Evolutionary conservation across 1,284 basidiomycete species (phyloP), one percentile per base, ranked within the genome.

Genomic region (Rhodotorula sp.): DNA sequence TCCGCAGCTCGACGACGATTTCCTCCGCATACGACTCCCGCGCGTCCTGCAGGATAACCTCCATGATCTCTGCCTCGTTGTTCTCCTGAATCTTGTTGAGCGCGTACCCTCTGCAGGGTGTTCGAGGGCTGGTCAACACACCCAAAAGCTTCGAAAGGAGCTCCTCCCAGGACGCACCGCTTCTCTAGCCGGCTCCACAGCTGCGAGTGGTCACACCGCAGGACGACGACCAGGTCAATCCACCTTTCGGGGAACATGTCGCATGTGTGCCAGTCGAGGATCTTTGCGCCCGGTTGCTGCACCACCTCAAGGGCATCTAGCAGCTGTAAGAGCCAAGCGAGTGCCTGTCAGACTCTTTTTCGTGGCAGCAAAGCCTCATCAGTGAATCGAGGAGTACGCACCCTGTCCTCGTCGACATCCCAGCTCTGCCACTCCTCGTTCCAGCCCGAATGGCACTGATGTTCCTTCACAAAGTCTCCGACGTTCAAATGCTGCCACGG

Each of bases 41-140:
- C 4, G 95, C 94, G 80, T 99, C 95, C 55, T 92, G 90, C 15
- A 90, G 82, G 32, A 96, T 89, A 47, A 94, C 88, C 78, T 92
- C 86, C 94, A 99, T 97, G 79, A 99, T 99, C 82, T 99, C 95
- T 15, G 94, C 94, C 76, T 94, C 89, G 81, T 99, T 95, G 80
- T 99, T 99, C 81, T 99, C 96, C 79, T 94, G 90, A 17, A 99
- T 92, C 82, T 99, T 99, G 79, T 92, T 91, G 57, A 93, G 81
- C 1, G 90, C 83, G 79, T 99, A 99, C 19, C 87, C 86, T 74
- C 95, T 97, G 79, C 15, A 8, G n/a, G 7, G 44, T 17, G 54
- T n/a, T 7, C 10, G 59, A 30, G 66, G 8, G 53, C 34, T 22
- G 6, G 51, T 53, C 52, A 19, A 15, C 52, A 11, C 48, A 13